Evolutionary conservation across 75 land plant genomes (phyloP).

Genomic region (Gnetum montanum): DNA sequence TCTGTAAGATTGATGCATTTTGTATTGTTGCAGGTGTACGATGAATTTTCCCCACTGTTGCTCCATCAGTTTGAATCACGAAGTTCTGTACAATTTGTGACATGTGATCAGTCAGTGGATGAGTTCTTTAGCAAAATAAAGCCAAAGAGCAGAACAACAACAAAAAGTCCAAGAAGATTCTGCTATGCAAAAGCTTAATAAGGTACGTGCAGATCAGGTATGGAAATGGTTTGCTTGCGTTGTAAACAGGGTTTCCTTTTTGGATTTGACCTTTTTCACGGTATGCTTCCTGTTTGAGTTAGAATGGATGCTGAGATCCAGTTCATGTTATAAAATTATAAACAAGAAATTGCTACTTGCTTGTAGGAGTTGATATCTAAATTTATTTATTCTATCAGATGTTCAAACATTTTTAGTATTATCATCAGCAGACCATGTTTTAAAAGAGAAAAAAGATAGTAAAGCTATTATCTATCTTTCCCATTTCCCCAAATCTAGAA

Average conservation of each 20-base stretch:
- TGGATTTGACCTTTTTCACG: neutral
- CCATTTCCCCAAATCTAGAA: too few relatives aligned
- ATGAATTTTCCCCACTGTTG: conserved; percentile 82
- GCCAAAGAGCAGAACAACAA: conserved; percentile 81
- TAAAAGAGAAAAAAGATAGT: too few relatives aligned
- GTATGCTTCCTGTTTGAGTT: too few relatives aligned
- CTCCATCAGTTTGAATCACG: conserved; percentile 67
- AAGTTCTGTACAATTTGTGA: conserved; percentile 49
- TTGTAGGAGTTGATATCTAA: neutral
- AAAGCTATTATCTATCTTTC: too few relatives aligned
- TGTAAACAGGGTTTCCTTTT: too few relatives aligned
- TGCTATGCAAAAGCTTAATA: conserved; percentile 76
- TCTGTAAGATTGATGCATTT: conserved; percentile 6
- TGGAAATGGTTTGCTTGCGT: too few relatives aligned
- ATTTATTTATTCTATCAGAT: neutral
- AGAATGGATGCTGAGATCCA: too few relatives aligned
- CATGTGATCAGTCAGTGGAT: conserved; percentile 94
- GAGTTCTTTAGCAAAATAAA: conserved; percentile 96
- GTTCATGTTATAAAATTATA: neutral
- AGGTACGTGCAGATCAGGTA: conserved; percentile 96
- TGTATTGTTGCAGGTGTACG: conserved; percentile 64
- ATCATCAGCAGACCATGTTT: too few relatives aligned
- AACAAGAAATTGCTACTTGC: too few relatives aligned
- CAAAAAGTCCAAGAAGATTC: conserved; percentile 73
- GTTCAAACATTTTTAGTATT: too few relatives aligned